phyloP scores from a whole-genome alignment of 139 green algal genomes.

The Desmodesmus armatus region DNA sequence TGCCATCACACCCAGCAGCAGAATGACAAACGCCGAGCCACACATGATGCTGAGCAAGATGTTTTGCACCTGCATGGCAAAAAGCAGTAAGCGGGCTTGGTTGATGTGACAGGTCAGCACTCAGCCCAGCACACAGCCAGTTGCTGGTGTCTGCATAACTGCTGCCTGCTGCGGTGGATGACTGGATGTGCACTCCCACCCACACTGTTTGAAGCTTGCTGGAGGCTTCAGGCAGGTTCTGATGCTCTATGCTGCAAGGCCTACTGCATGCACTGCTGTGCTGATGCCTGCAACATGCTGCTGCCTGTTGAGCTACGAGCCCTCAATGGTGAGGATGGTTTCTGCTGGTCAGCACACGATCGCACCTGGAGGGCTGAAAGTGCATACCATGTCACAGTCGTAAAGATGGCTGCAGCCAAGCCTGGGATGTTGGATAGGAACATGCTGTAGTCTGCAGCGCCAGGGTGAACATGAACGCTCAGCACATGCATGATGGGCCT shows the following conservation, averaged over 20 bases:
- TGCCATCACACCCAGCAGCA: slow-evolving; percentile 4
- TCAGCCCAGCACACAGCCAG: not conserved
- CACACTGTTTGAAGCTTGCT: too few relatives aligned
- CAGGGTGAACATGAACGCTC: too few relatives aligned
- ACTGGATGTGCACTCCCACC: too few relatives aligned
- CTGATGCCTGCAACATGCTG: too few relatives aligned
- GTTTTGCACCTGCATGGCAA: slow-evolving; percentile 15
- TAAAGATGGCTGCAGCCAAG: slow-evolving; percentile 2
- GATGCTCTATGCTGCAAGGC: too few relatives aligned
- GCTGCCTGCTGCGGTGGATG: too few relatives aligned
- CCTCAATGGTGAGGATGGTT: too few relatives aligned
- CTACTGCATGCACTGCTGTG: too few relatives aligned
- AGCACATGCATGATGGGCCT: too few relatives aligned
- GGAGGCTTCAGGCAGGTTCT: too few relatives aligned
- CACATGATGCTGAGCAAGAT: slow-evolving; percentile 21
- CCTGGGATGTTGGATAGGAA: slow-evolving; percentile 39
- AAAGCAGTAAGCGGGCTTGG: not conserved
- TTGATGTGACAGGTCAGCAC: not conserved
- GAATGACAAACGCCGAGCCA: not conserved
- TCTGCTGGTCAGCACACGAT: too few relatives aligned
- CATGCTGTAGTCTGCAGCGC: slow-evolving; percentile 39
- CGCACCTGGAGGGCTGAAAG: not conserved
- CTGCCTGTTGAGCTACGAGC: too few relatives aligned
- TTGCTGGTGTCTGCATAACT: not conserved
- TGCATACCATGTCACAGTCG: slow-evolving; percentile 9